Base-by-base conservation (phyloP, 768 basidiomycete genomes). In the Tulasnella sp. region DNA sequence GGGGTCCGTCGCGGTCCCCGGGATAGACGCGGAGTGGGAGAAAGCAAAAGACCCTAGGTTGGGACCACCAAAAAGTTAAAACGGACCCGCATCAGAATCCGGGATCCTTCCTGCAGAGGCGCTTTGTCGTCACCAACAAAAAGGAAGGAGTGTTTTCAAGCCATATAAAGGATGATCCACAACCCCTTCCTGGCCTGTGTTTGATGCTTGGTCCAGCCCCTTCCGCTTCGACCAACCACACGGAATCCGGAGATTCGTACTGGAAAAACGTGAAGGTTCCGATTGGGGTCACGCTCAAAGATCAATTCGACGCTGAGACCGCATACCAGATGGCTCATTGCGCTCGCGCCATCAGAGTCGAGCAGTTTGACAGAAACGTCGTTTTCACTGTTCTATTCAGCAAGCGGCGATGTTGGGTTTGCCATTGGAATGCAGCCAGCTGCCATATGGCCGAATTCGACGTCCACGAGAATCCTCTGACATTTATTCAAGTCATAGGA, bases 401-500 rank as follows among this genome's bases (percentile, higher is more conserved):
- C 37, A 37, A 37, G 37, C 37, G 37, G 37, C 2, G 6, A 37
- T 37, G 6, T 37, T 37, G 37, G 37, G 37, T 12, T 24, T 3
- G 50, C 12, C 42, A 9, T 14, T 42, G 75, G 75, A 42, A 76
- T 34, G 31, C 41, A 11, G 75, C 75, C 31, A 46, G 40, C 22
- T 76, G 40, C 44, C n/a, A 12, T 37, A 75, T 18, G 3, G 31
- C 40, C 1, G 24, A 16, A 7, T n/a, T 76, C 18, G 24, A 37
- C 37, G 37, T 48, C 28, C 75, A 76, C 44, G 16, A 48, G 1
- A 9, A 42, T 42, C 75, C 75, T 34, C 6, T 22, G 11, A 16
- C 40, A 7, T 76, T 76, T 41, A 48, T 76, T 3, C 44, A 76
- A 54, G 44, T 76, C 44, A 28, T 76, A 9, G 75, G 75, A 20